Evolutionary conservation across 768 basidiomycete genomes (phyloP).

Genomic region (Favolaschia claudopus): DNA sequence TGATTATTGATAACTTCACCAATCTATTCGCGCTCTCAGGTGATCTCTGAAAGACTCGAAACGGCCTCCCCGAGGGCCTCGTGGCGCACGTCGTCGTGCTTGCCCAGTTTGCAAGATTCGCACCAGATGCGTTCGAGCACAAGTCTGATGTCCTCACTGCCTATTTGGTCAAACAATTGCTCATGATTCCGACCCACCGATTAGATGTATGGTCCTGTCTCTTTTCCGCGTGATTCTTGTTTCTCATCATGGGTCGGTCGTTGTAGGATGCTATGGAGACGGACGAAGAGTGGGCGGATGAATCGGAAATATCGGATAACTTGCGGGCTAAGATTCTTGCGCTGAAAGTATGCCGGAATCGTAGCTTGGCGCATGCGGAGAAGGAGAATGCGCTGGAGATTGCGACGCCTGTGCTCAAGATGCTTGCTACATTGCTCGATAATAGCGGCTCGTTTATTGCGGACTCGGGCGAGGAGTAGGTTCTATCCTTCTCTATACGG

Average conservation of each 20-base stretch:
- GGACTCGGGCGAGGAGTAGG: constrained; percentile 55
- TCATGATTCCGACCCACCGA: constrained; percentile 62
- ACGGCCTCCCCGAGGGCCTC: constrained; percentile 57
- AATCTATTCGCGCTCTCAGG: too few species aligned
- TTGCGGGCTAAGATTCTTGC: constrained; percentile 77
- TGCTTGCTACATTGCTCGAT: constrained; percentile 76
- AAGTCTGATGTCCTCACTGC: constrained; percentile 78
- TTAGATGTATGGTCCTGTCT: constrained; percentile 47
- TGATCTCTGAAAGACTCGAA: constrained; percentile 61
- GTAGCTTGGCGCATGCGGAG: constrained; percentile 73
- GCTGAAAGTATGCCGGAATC: constrained; percentile 84
- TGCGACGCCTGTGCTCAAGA: constrained; percentile 76
- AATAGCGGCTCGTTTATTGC: constrained; percentile 68
- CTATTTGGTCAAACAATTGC: constrained; percentile 73
- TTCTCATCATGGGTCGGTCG: constrained; percentile 9
- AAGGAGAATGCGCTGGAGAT: constrained; percentile 69
- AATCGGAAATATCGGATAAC: constrained; percentile 62
- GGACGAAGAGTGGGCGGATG: constrained; percentile 79
- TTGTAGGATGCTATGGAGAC: constrained; percentile 67
- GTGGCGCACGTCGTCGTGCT: constrained; percentile 77
- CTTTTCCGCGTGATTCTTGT: background rate
- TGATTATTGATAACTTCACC: too few species aligned
- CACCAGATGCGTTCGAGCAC: constrained; percentile 78
- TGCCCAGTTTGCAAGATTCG: constrained; percentile 73
- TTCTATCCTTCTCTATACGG: constrained; percentile 45